These are phyloP conservation scores for Euryodendron excelsum DNA, from an alignment of 148 eudicot species.

Conservation along the genomic window DNA sequence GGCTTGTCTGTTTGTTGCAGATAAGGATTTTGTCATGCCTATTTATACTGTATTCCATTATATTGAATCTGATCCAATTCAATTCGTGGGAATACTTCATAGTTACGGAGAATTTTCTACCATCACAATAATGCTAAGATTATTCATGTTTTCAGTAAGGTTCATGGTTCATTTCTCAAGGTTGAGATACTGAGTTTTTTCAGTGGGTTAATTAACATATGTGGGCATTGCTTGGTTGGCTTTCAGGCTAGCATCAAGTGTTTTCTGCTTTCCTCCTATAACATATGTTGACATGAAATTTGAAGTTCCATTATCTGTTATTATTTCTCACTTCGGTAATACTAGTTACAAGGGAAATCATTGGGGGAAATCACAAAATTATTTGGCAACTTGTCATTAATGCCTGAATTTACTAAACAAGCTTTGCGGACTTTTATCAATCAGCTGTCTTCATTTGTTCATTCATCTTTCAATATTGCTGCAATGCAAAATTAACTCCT, in stretches of 20 bases:
- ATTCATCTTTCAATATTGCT: not conserved
- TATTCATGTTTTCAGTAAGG: too few species aligned
- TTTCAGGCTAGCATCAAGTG: not conserved
- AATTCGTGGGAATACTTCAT: not conserved
- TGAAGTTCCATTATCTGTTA: not conserved
- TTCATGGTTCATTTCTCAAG: not conserved
- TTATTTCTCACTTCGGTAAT: not conserved
- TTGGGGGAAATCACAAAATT: not conserved
- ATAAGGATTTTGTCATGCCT: not conserved
- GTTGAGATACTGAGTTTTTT: not conserved
- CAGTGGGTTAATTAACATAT: not conserved
- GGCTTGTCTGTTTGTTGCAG: not conserved
- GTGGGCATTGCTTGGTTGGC: not conserved
- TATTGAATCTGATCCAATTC: not conserved
- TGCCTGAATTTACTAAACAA: not conserved
- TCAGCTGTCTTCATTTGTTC: not conserved
- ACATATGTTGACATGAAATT: not conserved
- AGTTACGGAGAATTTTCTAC: not conserved
- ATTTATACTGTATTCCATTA: not conserved
- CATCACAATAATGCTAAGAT: too few species aligned
- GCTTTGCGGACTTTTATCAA: not conserved
- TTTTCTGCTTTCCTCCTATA: not conserved
- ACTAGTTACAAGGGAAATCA: not conserved
- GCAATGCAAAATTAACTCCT: not conserved
- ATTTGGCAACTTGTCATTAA: not conserved